Percentiles rank a stretch among this genome's conserved stretches.
Conservation (phyloP, 192 early-diverging fungal species). For the Diversispora eburnea region DNA sequence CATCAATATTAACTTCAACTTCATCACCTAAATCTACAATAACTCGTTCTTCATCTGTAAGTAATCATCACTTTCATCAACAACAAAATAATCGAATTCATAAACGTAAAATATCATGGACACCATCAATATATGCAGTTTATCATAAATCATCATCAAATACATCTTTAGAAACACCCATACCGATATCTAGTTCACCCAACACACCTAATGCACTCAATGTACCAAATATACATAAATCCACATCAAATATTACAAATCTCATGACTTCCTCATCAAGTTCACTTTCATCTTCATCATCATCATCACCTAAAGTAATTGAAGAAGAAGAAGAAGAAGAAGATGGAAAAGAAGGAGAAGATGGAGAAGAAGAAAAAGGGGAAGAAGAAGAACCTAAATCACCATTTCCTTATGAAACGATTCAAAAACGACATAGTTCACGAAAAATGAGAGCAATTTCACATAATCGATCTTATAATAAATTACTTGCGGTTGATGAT, state of each 20-base stretch:
- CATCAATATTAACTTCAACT: background rate
- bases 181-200: too few relatives aligned
- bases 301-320: background rate
- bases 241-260: too few relatives aligned
- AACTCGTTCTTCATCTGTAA: background rate
- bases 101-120: too few relatives aligned
- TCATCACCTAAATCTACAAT: background rate
- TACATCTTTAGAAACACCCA: too few relatives aligned
- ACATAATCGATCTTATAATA: slow-evolving; percentile 13
- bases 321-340: background rate
- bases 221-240: too few relatives aligned
- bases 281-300: too few relatives aligned
- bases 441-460: background rate
- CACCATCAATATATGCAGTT: too few relatives aligned
- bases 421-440: slow-evolving; percentile 5
- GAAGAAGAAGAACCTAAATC: background rate
- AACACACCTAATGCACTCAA: too few relatives aligned
- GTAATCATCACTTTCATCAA: background rate
- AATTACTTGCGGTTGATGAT: background rate
- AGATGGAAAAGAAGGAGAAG: background rate
- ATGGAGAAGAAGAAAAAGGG: too few relatives aligned
- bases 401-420: slow-evolving; percentile 18
- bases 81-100: background rate
- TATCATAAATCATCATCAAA: too few relatives aligned
- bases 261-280: too few relatives aligned